Evolutionary conservation across 306 rosid species (phyloP), one percentile per base, ranked within the genome.

Genomic region (Malus sylvestris): DNA sequence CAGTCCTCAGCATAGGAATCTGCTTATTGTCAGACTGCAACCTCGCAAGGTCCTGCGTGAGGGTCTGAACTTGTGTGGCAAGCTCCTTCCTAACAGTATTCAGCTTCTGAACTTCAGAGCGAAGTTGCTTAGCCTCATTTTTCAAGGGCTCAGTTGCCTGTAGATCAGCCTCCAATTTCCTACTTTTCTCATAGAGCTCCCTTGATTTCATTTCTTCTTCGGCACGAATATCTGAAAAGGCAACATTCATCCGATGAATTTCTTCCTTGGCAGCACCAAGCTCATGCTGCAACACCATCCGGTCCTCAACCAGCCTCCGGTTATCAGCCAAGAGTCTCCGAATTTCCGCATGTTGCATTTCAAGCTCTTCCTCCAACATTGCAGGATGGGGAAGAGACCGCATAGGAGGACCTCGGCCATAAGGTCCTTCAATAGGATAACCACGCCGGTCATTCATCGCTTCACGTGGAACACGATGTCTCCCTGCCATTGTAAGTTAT

Each of bases 361-460:
- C 96, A 64, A 91, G 89, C 52, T 93, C 96, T 62, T 93, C 96
- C 86, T 93, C 95, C 87, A 93, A 71, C 29, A 93, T n/a, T 38
- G 88, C 87, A 2, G 96, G 96, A 68, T 91, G 96, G 69, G 95
- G 93, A 71, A 69, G 87, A 0, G 86, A 83, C 8, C 90, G 88
- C 80, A 89, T 67, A 11, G 88, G 90, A 53, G 88, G 96, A 12
- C 81, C 88, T 2, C 93, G 91, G 19, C 79, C 73, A 30, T 80
- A 89, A 44, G 89, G 93, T 20, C 86, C 91, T 23, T 93, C 98
- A 3, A 84, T 71, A 7, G 84, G 91, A 79, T 87, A 89, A 18
- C 91, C 95, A 70, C 93, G 89, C 73, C 97, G 59, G 27, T 76
- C 80, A 85, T 68, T 85, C 74, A 88, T 55, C 40, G 80, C 74